phyloP scores from a whole-genome alignment of 768 basidiomycete species.

The Boletus sp. region DNA sequence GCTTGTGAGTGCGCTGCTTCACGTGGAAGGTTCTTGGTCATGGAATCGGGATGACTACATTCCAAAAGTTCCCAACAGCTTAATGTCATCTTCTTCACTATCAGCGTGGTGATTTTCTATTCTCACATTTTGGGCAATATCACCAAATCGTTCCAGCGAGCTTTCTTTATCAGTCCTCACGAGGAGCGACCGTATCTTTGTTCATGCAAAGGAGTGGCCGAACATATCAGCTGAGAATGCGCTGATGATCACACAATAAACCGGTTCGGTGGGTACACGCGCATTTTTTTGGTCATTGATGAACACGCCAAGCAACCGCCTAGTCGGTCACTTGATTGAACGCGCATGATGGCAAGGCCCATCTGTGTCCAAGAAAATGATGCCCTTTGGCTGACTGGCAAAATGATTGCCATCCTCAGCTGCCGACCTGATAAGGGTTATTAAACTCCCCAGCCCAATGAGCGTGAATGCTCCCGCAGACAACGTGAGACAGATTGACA shows the following conservation, averaged over 20 bases:
- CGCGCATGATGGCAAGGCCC: too few species aligned
- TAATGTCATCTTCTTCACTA: not conserved
- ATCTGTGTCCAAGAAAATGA: not conserved
- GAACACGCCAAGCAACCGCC: not conserved
- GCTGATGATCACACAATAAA: not conserved
- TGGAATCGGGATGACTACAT: not conserved
- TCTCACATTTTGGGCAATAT: not conserved
- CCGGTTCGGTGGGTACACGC: not conserved
- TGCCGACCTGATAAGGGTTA: not conserved
- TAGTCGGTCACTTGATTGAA: not conserved
- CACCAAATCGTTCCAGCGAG: not conserved
- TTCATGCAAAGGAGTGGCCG: not conserved
- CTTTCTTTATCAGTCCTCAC: not conserved
- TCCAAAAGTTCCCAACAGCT: not conserved
- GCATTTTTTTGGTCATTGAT: not conserved
- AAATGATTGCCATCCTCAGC: not conserved
- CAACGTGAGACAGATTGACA: slow-evolving; percentile 6
- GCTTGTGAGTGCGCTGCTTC: too few species aligned
- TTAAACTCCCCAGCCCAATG: not conserved
- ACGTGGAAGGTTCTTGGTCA: not conserved
- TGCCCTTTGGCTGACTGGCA: not conserved
- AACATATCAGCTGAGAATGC: not conserved
- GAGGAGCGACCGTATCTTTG: not conserved
- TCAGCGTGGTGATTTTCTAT: not conserved
- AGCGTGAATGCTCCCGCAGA: not conserved